Evolutionary conservation across 1,284 basidiomycete species (phyloP).

Genomic region (Tylopilus orsonianus): DNA sequence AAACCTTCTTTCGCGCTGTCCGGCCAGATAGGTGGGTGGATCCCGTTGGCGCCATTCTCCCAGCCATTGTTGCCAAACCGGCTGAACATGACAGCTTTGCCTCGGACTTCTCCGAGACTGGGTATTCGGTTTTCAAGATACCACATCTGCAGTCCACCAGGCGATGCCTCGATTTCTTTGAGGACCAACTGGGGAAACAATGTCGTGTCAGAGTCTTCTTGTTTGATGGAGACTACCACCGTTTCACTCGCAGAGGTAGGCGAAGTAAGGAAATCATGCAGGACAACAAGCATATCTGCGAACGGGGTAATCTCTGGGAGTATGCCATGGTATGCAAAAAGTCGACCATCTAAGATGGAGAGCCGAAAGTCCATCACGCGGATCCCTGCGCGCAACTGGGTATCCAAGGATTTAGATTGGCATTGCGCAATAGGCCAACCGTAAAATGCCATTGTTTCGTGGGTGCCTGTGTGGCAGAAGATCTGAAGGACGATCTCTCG

Average conservation of each 20-base stretch:
- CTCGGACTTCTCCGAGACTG: slow-evolving; percentile 75
- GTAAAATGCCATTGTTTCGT: slow-evolving; percentile 78
- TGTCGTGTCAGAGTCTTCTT: slow-evolving; percentile 62
- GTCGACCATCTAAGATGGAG: slow-evolving; percentile 57
- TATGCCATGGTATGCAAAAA: slow-evolving; percentile 80
- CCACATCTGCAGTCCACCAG: slow-evolving; percentile 69
- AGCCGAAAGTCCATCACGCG: slow-evolving; percentile 82
- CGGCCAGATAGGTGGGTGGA: slow-evolving; percentile 82
- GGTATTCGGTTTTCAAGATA: slow-evolving; percentile 79
- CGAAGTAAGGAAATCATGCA: slow-evolving; percentile 65
- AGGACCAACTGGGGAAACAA: slow-evolving; percentile 68
- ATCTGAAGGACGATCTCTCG: not conserved
- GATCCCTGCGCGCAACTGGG: slow-evolving; percentile 68
- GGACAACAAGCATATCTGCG: slow-evolving; percentile 54
- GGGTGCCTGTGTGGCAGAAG: slow-evolving; percentile 50
- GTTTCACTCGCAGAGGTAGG: slow-evolving; percentile 64
- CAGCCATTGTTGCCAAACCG: slow-evolving; percentile 68
- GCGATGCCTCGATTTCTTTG: slow-evolving; percentile 55
- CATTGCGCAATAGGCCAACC: slow-evolving; percentile 81
- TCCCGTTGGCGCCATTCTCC: slow-evolving; percentile 71
- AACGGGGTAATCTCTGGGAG: slow-evolving; percentile 72
- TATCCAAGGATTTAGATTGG: slow-evolving; percentile 53
- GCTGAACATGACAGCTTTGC: slow-evolving; percentile 79
- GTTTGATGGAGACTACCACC: slow-evolving; percentile 82
- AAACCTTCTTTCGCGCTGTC: slow-evolving; percentile 73